phyloP scores from a whole-genome alignment of 306 rosid species.

The Vicia faba region DNA sequence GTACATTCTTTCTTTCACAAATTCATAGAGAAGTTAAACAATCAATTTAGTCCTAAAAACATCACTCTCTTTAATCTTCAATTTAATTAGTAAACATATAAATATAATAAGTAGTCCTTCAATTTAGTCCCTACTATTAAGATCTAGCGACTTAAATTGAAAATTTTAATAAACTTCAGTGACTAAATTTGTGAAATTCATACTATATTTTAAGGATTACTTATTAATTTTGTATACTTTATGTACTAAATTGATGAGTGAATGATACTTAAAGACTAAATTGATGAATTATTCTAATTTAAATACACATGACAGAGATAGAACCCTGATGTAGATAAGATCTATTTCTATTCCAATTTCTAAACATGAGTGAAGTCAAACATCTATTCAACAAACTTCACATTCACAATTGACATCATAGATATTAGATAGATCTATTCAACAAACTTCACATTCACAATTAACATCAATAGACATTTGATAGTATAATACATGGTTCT shows the following conservation, averaged over 20 bases:
- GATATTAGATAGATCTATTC: not conserved
- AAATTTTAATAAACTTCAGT: not conserved
- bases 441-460: not conserved
- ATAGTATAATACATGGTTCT: too few relatives aligned
- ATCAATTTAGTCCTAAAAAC: too few relatives aligned
- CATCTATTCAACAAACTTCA: not conserved
- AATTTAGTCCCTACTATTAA: not conserved
- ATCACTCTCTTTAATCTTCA: not conserved
- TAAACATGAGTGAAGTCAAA: constrained; percentile 3
- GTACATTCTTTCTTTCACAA: too few relatives aligned
- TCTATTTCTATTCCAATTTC: not conserved
- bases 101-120: not conserved
- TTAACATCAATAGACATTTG: too few relatives aligned
- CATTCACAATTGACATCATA: not conserved
- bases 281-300: not conserved
- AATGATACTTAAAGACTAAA: too few relatives aligned
- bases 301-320: constrained; percentile 4
- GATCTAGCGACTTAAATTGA: not conserved
- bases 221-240: not conserved
- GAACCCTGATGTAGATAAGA: constrained; percentile 2
- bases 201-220: not conserved
- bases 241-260: not conserved
- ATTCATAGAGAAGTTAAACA: too few relatives aligned
- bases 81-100: not conserved
- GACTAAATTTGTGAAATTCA: too few relatives aligned